Evolutionary conservation across 2,329 filamentous ascomycete species (phyloP).

Genomic region (Malbranchea cinnamomea): DNA sequence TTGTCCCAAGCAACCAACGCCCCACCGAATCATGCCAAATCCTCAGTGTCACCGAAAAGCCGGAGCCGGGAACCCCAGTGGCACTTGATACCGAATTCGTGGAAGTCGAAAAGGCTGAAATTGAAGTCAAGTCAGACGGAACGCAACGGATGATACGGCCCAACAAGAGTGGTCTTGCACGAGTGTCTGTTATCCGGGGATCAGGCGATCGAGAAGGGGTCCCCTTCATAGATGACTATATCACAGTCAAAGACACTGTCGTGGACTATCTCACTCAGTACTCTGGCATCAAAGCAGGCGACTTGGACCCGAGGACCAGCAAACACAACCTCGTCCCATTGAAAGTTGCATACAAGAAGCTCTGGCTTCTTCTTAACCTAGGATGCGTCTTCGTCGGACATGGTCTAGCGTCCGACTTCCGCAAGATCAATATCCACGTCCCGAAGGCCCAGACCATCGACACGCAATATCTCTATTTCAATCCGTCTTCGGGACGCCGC

Average conservation of each 20-base stretch:
- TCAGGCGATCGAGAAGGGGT: conserved; percentile 59
- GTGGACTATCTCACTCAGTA: conserved; percentile 92
- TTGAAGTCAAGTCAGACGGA: conserved; percentile 90
- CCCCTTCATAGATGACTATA: conserved; percentile 96
- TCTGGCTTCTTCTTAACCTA: conserved; percentile 90
- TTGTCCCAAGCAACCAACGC: conserved; percentile 17
- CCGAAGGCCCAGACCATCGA: conserved; percentile 84
- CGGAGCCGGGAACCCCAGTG: conserved; percentile 57
- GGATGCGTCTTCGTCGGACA: conserved; percentile 91
- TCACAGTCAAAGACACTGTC: conserved; percentile 75
- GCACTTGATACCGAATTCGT: conserved; percentile 97
- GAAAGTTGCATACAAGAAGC: conserved; percentile 91
- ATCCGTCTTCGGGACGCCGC: conserved; percentile 66
- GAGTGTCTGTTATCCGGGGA: conserved; percentile 79
- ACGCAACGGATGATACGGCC: conserved; percentile 84
- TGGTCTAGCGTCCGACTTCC: conserved; percentile 86
- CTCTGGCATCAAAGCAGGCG: conserved; percentile 75
- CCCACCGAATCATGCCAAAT: conserved; percentile 25
- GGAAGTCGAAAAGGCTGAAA: conserved; percentile 78
- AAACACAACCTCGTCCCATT: conserved; percentile 72
- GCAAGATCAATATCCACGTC: conserved; percentile 94
- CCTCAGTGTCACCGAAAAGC: conserved; percentile 43
- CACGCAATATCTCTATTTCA: conserved; percentile 82
- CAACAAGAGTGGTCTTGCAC: conserved; percentile 78
- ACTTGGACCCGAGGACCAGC: conserved; percentile 65